A percentile compares a stretch with the other conserved stretches of the same genome.
These are phyloP conservation scores for Ophiostoma sp. DNA, from an alignment of 2,329 filamentous ascomycete species.

Conservation along the genomic window DNA sequence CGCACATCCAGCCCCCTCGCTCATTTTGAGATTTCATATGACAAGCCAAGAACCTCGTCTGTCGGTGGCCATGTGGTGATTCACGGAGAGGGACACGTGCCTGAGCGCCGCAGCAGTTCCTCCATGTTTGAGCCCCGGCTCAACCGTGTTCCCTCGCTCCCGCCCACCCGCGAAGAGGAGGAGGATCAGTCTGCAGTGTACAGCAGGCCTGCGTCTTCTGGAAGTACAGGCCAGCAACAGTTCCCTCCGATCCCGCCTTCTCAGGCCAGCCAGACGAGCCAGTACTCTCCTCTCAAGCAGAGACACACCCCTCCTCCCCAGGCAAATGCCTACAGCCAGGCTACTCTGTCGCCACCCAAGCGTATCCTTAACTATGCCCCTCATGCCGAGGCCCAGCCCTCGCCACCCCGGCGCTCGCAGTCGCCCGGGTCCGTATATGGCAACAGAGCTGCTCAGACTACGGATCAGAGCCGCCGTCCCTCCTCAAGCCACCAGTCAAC, in stretches of 20 bases:
- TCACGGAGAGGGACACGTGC: slow-evolving; percentile 37
- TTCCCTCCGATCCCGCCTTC: slow-evolving; percentile 18
- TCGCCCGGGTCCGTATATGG: slow-evolving; percentile 50
- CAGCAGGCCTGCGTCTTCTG: slow-evolving; percentile 26
- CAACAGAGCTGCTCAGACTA: slow-evolving; percentile 27
- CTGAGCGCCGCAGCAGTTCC: slow-evolving; percentile 45
- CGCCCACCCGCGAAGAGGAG: slow-evolving; percentile 57
- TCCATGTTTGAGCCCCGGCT: slow-evolving; percentile 50
- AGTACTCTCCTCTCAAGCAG: slow-evolving; percentile 20
- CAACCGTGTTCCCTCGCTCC: slow-evolving; percentile 52
- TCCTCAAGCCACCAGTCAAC: neutral
- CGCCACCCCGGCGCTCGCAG: slow-evolving; percentile 57
- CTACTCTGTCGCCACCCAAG: slow-evolving; percentile 53
- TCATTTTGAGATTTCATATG: slow-evolving; percentile 53
- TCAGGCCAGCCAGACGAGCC: slow-evolving; percentile 4
- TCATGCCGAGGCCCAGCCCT: slow-evolving; percentile 37
- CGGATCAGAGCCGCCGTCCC: neutral
- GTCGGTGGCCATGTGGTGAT: slow-evolving; percentile 26
- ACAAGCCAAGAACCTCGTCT: slow-evolving; percentile 30
- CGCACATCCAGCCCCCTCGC: slow-evolving; percentile 61
- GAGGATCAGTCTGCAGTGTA: slow-evolving; percentile 44
- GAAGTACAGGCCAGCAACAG: slow-evolving; percentile 3
- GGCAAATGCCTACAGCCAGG: slow-evolving; percentile 35
- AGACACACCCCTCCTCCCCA: slow-evolving; percentile 48
- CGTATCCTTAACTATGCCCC: slow-evolving; percentile 50